A percentile compares a stretch with the other conserved stretches of the same genome.
Evolutionary conservation across 2,329 filamentous ascomycete species (phyloP).

Genomic region (Aureobasidium sp.): DNA sequence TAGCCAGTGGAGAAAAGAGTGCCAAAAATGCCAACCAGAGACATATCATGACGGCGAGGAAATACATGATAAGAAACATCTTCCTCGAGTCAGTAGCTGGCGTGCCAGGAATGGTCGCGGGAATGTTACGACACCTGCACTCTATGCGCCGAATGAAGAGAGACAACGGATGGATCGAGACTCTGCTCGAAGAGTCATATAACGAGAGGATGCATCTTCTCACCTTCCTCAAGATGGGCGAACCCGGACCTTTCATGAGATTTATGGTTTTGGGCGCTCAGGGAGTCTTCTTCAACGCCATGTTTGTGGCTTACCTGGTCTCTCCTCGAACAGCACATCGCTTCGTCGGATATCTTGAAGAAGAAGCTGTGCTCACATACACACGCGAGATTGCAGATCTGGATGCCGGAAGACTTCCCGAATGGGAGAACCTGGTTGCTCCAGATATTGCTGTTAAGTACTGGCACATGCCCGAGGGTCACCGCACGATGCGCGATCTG

Average conservation of each 20-base stretch:
- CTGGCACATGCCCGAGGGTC: constrained; percentile 85
- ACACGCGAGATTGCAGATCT: constrained; percentile 81
- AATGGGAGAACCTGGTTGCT: constrained; percentile 69
- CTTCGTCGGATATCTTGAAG: constrained; percentile 94
- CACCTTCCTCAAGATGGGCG: constrained; percentile 85
- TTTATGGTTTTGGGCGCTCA: constrained; percentile 85
- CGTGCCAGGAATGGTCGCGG: constrained; percentile 93
- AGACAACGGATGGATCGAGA: constrained; percentile 81
- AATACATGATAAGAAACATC: constrained; percentile 84
- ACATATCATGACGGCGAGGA: constrained; percentile 68
- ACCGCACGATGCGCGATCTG: constrained; percentile 75
- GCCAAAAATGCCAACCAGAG: constrained; percentile 46
- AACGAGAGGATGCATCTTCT: constrained; percentile 53
- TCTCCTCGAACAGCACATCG: constrained; percentile 83
- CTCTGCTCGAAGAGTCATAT: constrained; percentile 28
- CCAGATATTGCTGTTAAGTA: constrained; percentile 87
- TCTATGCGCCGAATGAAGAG: constrained; percentile 77
- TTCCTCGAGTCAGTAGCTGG: constrained; percentile 94
- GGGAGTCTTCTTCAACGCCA: constrained; percentile 91
- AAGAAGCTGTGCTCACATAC: constrained; percentile 95
- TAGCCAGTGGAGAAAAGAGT: constrained; percentile 28
- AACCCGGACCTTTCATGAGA: constrained; percentile 80
- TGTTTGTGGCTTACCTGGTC: constrained; percentile 83
- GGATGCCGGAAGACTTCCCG: constrained; percentile 71
- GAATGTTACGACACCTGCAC: constrained; percentile 83